Conservation (phyloP, 2,329 filamentous ascomycete species). For the Pseudofabraea citricarpa region DNA sequence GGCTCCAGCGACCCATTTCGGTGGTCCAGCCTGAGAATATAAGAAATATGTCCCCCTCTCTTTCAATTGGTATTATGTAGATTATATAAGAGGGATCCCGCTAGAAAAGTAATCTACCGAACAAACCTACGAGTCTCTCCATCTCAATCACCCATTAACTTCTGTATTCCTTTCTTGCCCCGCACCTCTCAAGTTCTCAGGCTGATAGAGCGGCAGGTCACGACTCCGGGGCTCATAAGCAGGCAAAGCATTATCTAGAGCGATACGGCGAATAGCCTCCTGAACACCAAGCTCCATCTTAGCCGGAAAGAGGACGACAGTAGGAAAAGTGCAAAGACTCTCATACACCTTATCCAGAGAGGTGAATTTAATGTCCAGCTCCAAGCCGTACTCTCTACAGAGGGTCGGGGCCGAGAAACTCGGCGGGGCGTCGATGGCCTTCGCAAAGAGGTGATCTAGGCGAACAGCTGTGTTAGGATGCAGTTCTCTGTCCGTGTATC, state of each 20-base stretch:
- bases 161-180: too few relatives aligned
- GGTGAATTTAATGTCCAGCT: neutral
- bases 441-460: neutral
- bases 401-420: neutral
- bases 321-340: neutral
- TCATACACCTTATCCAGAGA: neutral
- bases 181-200: too few relatives aligned
- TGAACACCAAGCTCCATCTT: slow-evolving; percentile 2
- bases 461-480: neutral
- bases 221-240: neutral
- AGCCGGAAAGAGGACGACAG: neutral
- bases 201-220: neutral
- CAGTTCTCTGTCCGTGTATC: neutral
- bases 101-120: too few relatives aligned
- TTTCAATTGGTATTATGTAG: too few relatives aligned
- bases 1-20: too few relatives aligned
- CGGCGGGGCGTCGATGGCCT: neutral
- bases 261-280: slow-evolving; percentile 4
- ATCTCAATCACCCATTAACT: too few relatives aligned
- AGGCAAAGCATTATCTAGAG: neutral
- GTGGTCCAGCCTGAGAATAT: too few relatives aligned
- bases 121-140: too few relatives aligned
- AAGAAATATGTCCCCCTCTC: too few relatives aligned
- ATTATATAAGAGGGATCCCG: too few relatives aligned
- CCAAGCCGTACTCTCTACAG: neutral